Base-by-base conservation (phyloP, 2,329 filamentous ascomycete species). In the Penicillium nordicum region DNA sequence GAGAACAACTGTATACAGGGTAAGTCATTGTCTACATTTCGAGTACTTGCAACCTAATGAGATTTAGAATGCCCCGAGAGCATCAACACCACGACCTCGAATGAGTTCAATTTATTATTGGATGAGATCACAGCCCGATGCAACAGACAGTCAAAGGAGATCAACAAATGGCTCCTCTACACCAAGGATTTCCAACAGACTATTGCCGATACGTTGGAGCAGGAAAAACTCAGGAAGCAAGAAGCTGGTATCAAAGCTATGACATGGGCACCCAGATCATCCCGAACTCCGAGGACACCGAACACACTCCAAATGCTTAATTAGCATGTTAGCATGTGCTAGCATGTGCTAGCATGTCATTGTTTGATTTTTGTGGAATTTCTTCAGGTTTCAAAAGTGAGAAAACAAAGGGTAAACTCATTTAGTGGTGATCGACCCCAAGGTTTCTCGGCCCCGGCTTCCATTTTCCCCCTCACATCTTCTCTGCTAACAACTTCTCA, bases 391-490 rank as follows among this genome's bases (percentile, higher is more conserved):
- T 23, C 12, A 4, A 46, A 23, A 11, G 29, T 29, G 27, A 32
- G 25, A 23, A 30, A 32, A n/a, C 14, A 29, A 16, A 18, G 36
- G 47, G 12, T 8, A 5, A 16, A 10, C 29, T 11, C 21, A 50
- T 25, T 16, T 23, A 16, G 11, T 32, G n/a, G n/a, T 42, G 41
- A 34, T 34, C 32, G 32, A 50, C 37, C 37, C 37, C 48, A 50
- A 37, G 14, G 8, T 51, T 7, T 50, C 37, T 32, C 47, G 36
- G 29, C 41, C 45, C 40, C 46, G 51, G 44, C 23, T 14, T 43
- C 21, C 38, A 41, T 41, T 41, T 45, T 8, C 48, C 44, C 46
- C 52, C 43, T 41, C 51, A 41, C 46, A 55, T 44, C 32, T 30
- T 50, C 51, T 25, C 36, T 25, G 32, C 36, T 8, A 23, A 29